Base-by-base conservation (phyloP, 768 basidiomycete genomes). In the Tricholoma saponaceum region DNA sequence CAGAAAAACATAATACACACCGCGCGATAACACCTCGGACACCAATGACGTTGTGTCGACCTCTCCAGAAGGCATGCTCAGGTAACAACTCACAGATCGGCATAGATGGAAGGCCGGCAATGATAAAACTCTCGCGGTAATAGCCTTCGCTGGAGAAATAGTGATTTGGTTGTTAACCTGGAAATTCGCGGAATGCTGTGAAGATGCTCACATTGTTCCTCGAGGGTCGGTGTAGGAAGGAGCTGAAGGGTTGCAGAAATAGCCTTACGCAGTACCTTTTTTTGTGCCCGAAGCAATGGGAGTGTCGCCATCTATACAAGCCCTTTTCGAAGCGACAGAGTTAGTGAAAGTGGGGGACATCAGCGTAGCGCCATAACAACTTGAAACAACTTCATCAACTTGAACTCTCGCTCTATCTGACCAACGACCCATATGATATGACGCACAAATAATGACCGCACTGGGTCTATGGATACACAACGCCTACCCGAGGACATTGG, bases 1-100 rank as follows among this genome's bases (percentile, higher is more conserved):
- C 16, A 28, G 5, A 30, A 54, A 14, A 20, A 32, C 9, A 41
- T 10, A 4, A 35, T 35, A 50, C 82, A 44, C 58, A 89, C 89
- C 83, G 9, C 72, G 69, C 20, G 73, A 66, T n/a, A 91, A 67
- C 54, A 91, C 78, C 13, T 74, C 74, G 10, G 76, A 67, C 10
- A 82, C 76, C 33, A 92, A 60, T 0, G 66, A 64, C 4, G 76
- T 65, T 0, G 90, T 92, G 63, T 86, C 79, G 23, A 85, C 75
- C 63, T 92, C 90, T 3, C 79, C 87, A 1, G 78, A 67, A 10
- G 88, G 87, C 90, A 92, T 91, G 70, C 83, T 91, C 41, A 92
- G 75, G 67, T 87, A 92, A 69, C 90, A 92, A 72, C 88, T 85
- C 28, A 91, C 68, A 4, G 75, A 74, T 52, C 69, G 76, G 52